Conservation (phyloP, 2,329 filamentous ascomycete genomes). For the Ustulina deusta region DNA sequence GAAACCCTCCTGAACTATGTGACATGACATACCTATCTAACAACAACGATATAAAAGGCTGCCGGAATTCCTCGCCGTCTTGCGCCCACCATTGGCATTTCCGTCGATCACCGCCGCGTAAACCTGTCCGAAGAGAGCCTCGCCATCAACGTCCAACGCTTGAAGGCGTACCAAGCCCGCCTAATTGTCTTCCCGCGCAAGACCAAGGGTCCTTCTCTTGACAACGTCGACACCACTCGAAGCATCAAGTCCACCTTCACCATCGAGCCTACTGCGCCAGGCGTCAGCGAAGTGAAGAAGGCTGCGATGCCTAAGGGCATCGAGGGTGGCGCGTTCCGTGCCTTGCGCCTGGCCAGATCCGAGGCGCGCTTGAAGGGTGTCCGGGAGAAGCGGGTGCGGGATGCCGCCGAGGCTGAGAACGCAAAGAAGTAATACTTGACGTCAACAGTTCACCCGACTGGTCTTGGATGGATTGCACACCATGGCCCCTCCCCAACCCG, state of each 20-base stretch:
- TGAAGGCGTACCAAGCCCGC: neutral
- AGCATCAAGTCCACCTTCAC: neutral
- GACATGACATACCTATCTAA: neutral
- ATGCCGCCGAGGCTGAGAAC: conserved; percentile 1
- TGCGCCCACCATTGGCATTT: neutral
- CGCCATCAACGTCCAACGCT: neutral
- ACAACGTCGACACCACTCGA: neutral
- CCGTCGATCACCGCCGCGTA: neutral
- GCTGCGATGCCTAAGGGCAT: neutral
- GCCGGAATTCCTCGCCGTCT: neutral
- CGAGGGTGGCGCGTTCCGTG: neutral
- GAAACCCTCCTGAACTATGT: neutral
- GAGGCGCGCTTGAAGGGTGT: neutral
- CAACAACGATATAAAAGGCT: neutral
- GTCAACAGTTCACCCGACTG: neutral
- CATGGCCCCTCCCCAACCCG: neutral
- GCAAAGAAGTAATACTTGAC: neutral
- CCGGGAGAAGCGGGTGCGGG: conserved; percentile 1
- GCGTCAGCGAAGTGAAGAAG: neutral
- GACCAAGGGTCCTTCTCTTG: neutral
- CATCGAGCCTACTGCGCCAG: neutral
- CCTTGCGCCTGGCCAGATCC: neutral
- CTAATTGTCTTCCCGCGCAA: neutral
- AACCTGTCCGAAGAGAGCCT: neutral
- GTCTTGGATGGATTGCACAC: neutral